Base-by-base conservation (phyloP, 2,329 filamentous ascomycete genomes). In the Pyrenochaeta sp. region DNA sequence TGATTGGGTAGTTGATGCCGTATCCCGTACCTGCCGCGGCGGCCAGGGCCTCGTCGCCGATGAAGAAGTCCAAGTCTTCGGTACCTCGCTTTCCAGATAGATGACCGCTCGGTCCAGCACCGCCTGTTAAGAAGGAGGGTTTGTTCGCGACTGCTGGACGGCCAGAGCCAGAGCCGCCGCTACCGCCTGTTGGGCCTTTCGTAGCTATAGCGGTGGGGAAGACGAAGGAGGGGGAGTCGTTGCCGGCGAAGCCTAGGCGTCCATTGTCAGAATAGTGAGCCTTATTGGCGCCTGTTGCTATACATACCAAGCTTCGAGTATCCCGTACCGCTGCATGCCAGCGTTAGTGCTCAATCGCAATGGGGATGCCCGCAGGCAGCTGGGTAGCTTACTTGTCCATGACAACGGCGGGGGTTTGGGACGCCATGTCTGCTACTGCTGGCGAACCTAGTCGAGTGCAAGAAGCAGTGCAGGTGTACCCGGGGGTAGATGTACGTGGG, bases 331-430 rank as follows among this genome's bases (percentile, higher is more conserved):
- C 95, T 99, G 80, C 54, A 66, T 76, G 84, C 74, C 47, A 61
- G 49, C 52, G 72, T 75, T 64, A 77, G 74, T 75, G 74, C 69
- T 68, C 69, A 66, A 71, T 72, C 68, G 70, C 64, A 64, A 51
- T 58, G 55, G 65, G 61, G 59, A 52, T 61, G 68, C 58, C 65
- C 64, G 63, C 65, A 67, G 72, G 68, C 68, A 69, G 67, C 64
- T 58, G 63, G 19, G 64, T 59, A 76, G 86, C 92, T 83, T 90
- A 97, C 95, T 99, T 99, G 95, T 99, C 95, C 94, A 99, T 99
- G 92, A 99, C 95, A 97, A 99, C 95, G 91, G 95, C 95, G 75
- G 95, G 95, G 79, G 95, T 98, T 88, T 98, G 94, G 84, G 91
- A 91, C 78, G 95, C 94, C 95, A 99, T 99, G 73, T 78, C 84